Base-by-base conservation (phyloP, 1,284 basidiomycete genomes). In the Coniferiporia sulphurascens region DNA sequence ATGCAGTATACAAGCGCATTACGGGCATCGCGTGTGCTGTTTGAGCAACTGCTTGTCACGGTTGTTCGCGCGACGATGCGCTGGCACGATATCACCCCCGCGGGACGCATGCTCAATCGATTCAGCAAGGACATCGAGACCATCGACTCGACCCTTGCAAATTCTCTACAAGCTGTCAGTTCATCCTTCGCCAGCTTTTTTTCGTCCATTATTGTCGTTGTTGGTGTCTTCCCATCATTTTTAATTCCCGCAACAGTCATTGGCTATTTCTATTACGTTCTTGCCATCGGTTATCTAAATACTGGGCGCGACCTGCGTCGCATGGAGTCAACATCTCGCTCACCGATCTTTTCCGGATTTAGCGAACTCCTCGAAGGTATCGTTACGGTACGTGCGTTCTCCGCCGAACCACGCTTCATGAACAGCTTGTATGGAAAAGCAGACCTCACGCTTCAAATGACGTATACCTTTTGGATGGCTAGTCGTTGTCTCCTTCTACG, bases 301-400 rank as follows among this genome's bases (percentile, higher is more conserved):
- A 95, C 95, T 0, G 94, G 91, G 10, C 86, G 94, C 54, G 94
- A 96, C 71, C 81, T 97, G 50, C 96, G 97, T 72, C 88, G 95
- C 21, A 80, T 98, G 8, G 95, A 97, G 68, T 89, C 95, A 4
- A 87, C 92, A 32, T 91, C 91, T 10, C 87, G 91, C 58, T 93
- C 91, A 1, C 95, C 95, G 8, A 93, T 98, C 65, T 96, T 97
- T 70, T 85, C 85, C 0, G 91, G 89, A 85, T 92, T 93, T 70
- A 87, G 90, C 17, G 94, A 98, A 71, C 89, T 91, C 0, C 78
- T 98, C 9, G 81, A 84, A 3, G 95, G 95, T 7, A 75, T 95
- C 8, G 83, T 89, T 1, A 93, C 91, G 17, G 96, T 98, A 66
- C 85, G 94, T 2, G 91, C 89, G 0, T 93, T 87, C 73, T 73